A percentile compares a stretch with the other conserved stretches of the same genome.
Evolutionary conservation across 805 yeast genomes (phyloP).

Genomic region (Metschnikowia noctiluminum): DNA sequence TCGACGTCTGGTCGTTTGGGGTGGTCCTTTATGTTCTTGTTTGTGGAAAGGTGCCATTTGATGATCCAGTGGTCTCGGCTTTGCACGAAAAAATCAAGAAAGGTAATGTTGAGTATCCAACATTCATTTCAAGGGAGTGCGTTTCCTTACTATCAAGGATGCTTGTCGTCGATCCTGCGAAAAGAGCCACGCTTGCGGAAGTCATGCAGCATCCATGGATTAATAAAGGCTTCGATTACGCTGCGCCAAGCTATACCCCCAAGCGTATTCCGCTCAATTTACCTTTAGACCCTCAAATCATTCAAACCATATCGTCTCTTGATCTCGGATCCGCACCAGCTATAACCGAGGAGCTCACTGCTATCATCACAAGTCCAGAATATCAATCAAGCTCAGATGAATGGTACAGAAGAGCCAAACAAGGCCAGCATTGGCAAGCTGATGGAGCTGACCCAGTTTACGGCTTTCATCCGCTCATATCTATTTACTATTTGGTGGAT

Average conservation of each 20-base stretch:
- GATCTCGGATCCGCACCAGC: conserved; percentile 73
- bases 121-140: conserved; percentile 74
- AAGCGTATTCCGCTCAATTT: conserved; percentile 67
- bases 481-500: conserved; percentile 80
- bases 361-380: conserved; percentile 57
- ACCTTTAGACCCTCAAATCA: conserved; percentile 65
- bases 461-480: conserved; percentile 84
- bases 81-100: conserved; percentile 90
- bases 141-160: conserved; percentile 76
- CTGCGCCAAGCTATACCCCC: conserved; percentile 71
- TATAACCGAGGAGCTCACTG: conserved; percentile 52
- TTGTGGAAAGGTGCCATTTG: conserved; percentile 98
- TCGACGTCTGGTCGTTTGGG: conserved; percentile 98
- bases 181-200: conserved; percentile 76
- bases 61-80: conserved; percentile 87
- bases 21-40: conserved; percentile 92
- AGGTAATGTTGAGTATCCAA: conserved; percentile 90
- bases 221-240: conserved; percentile 77
- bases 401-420: conserved; percentile 53
- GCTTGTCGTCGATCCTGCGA: conserved; percentile 85
- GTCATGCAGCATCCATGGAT: conserved; percentile 93
- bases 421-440: conserved; percentile 37
- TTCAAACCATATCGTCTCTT: conserved; percentile 70
- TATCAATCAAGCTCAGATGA: conserved; percentile 60
- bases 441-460: conserved; percentile 63